Base-by-base conservation (phyloP, 2,329 filamentous ascomycete species). In the Cytospora schulzeri region DNA sequence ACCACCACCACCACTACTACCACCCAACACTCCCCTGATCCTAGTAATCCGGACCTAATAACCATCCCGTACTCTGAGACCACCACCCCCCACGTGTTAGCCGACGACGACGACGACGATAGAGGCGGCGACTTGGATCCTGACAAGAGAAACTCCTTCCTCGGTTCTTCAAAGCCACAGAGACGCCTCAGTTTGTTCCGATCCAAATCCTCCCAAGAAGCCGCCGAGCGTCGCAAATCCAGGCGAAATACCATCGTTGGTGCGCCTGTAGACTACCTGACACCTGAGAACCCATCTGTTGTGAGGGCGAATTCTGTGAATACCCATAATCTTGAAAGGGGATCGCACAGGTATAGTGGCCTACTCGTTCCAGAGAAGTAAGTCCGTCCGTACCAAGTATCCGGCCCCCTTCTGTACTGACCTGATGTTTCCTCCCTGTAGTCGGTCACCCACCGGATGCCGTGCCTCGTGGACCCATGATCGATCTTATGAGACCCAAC, bases 401-500 rank as follows among this genome's bases (percentile, higher is more conserved):
- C 28, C 31, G 24, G 26, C 1, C 3, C 4, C 1, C 7, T 54
- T 62, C 45, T 54, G 15, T n/a, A 31, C 48, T 65, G 41, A 58
- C 24, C 17, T 28, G 11, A 12, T 29, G 4, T 12, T 66, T 52
- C 55, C 67, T 68, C 63, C 63, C 26, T 69, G 56, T 59, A 79
- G 75, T 56, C 72, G 74, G 69, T 72, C 75, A 28, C 62, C 70
- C 50, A 71, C 73, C 38, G 70, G 70, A 28, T 74, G 74, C 48
- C 77, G 76, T 55, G 70, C 74, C 6, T 80, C 79, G 6, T 77
- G 77, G 68, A 78, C 78, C 63, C 80, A 81, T 70, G 76, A 81
- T 63, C 65, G 78, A 31, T 80, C 79, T 29, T 82, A 82, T 70
- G 79, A 80, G 68, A 76, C 79, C n/a, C 76, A 78, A 66, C 76